Evolutionary conservation across 352 stramenopile species (phyloP), one percentile per base, ranked within the genome.

Genomic region (Globisporangium emineosum): DNA sequence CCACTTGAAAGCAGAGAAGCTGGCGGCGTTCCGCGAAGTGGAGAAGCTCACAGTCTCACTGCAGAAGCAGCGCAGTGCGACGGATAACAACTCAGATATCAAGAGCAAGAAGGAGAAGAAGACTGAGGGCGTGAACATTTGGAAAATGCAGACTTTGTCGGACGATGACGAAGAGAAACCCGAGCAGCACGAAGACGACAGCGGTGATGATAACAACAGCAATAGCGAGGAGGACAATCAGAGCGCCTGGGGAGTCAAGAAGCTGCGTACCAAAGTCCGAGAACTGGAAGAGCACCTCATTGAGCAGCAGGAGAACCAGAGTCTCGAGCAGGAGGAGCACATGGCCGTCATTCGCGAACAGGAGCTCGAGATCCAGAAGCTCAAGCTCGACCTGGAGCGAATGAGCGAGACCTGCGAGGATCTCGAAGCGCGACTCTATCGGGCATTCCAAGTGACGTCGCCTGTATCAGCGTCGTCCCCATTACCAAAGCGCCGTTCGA

Each of bases 1-100:
- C 65, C 84, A 93, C 69, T 70, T 93, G 10, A 79, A 85, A 57
- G 81, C 82, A 0, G 84, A 93, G 76, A 90, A 89, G 32, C 64
- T 83, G 10, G 74, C 79, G 13, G 76, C 83, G 7, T 64, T 78
- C 63, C 71, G 82, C 19, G 64, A 83, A 23, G 72, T 87, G 15
- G 82, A 93, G 71, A 74, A 69, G n/a, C 70, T 91, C 21, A 74
- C 70, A 25, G 25, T 57, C 23, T 53, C 58, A 19, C 56, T 60
- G 60, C 21, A 47, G 33, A 33, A 58, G 32, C 40, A 68, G 29
- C 29, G 56, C 21, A 45, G 25, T 29, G 5, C 25, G 29, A 32
- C 8, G 6, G 27, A 42, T 10, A 40, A 29, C 8, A 51, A 45
- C 15, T 30, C 40, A 9, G 5, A 29, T 0, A 32, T 9, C 37